Conservation (phyloP, 768 basidiomycete species). For the Suillus bovinus region DNA sequence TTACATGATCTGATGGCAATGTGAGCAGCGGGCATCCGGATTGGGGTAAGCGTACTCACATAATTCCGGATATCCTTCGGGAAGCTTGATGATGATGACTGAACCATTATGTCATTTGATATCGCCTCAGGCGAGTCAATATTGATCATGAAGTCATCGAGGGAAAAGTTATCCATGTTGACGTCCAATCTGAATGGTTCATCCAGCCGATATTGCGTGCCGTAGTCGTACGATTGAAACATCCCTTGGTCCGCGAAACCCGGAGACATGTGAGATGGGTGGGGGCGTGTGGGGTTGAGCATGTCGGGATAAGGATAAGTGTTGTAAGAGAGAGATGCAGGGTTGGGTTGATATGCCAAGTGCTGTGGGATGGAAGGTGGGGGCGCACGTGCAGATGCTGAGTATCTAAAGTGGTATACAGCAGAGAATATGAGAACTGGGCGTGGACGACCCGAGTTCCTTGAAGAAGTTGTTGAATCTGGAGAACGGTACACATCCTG, state of each 20-base stretch:
- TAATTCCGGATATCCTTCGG: conserved; percentile 34
- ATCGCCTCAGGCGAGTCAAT: conserved; percentile 18
- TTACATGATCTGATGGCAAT: conserved; percentile 25
- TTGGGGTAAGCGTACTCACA: conserved; percentile 25
- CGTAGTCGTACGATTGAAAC: neutral
- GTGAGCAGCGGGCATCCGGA: conserved; percentile 11
- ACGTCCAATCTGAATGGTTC: conserved; percentile 33
- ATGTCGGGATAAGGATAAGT: conserved; percentile 7
- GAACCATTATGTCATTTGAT: neutral
- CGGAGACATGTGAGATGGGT: conserved; percentile 12
- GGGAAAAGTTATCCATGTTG: conserved; percentile 25
- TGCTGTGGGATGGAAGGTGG: conserved; percentile 19
- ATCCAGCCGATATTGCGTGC: conserved; percentile 27
- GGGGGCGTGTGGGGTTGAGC: neutral
- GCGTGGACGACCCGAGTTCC: conserved; percentile 23
- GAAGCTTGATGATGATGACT: conserved; percentile 29
- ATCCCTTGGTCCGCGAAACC: neutral
- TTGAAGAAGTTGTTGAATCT: conserved; percentile 24
- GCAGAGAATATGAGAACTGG: conserved; percentile 52
- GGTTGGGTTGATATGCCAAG: neutral
- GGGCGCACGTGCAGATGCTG: conserved; percentile 17
- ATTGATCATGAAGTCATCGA: conserved; percentile 24
- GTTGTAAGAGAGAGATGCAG: neutral
- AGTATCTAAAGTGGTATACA: conserved; percentile 56
- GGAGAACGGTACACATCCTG: conserved; percentile 53